Percentiles rank a stretch among this genome's conserved stretches.
Evolutionary conservation across 805 yeast genomes (phyloP).

Genomic region (Candida vartiovaarae): DNA sequence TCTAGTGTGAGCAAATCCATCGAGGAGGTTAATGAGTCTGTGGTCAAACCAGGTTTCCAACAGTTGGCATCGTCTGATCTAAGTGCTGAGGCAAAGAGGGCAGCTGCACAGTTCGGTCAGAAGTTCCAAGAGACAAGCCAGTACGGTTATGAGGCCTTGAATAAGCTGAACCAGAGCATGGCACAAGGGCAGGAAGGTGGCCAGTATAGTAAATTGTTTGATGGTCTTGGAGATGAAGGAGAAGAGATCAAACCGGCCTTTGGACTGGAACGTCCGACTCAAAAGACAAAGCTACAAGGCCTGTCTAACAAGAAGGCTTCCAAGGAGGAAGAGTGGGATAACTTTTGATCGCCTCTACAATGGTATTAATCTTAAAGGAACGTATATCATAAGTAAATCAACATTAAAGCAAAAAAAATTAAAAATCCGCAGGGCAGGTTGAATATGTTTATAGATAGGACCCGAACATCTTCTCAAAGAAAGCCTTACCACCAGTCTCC

Average conservation of each 20-base stretch:
- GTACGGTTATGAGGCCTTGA: constrained; percentile 60
- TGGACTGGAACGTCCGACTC: constrained; percentile 53
- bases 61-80: constrained; percentile 76
- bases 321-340: constrained; percentile 64
- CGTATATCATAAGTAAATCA: too few relatives aligned
- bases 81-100: constrained; percentile 75
- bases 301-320: constrained; percentile 32
- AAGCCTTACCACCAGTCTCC: constrained; percentile 29
- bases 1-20: constrained; percentile 79
- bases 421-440: too few relatives aligned
- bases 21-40: constrained; percentile 77
- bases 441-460: constrained; percentile 6
- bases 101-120: constrained; percentile 96
- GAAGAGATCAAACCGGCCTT: constrained; percentile 55
- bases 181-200: constrained; percentile 29
- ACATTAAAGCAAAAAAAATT: too few relatives aligned
- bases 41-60: constrained; percentile 85
- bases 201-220: constrained; percentile 48
- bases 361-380: neutral
- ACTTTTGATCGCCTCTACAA: constrained; percentile 31
- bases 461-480: constrained; percentile 15
- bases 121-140: constrained; percentile 84
- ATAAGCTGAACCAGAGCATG: constrained; percentile 32
- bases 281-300: constrained; percentile 52
- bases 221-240: constrained; percentile 37